Conservation (phyloP, 768 basidiomycete genomes). For the Aureoboletus auriporus region DNA sequence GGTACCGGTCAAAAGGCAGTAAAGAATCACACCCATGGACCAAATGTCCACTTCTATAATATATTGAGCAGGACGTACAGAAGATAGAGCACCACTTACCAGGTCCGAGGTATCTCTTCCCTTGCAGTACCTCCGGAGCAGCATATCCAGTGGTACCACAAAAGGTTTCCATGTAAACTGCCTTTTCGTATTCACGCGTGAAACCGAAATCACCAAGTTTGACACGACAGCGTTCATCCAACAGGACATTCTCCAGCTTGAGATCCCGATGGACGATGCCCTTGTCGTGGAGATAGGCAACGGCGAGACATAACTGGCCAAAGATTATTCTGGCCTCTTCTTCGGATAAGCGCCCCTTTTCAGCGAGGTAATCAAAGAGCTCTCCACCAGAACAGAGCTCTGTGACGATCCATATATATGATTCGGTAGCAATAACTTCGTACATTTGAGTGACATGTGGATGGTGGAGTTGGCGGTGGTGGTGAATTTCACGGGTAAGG, state of each 20-base stretch:
- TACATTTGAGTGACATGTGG: constrained; percentile 94
- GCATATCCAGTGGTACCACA: constrained; percentile 96
- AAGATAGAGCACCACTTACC: constrained; percentile 43
- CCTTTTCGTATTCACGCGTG: constrained; percentile 84
- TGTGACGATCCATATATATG: constrained; percentile 93
- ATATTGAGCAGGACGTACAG: constrained; percentile 8
- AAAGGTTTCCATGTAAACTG: constrained; percentile 81
- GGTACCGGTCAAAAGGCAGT: constrained; percentile 84
- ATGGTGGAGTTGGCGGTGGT: constrained; percentile 95
- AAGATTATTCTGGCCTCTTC: constrained; percentile 85
- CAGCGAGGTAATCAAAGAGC: constrained; percentile 96
- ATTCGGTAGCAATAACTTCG: constrained; percentile 97
- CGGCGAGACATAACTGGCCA: constrained; percentile 92
- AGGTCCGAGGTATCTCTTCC: constrained; percentile 85
- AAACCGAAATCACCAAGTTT: constrained; percentile 96
- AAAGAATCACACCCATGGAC: constrained; percentile 92
- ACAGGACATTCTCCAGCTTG: constrained; percentile 91
- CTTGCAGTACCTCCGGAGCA: constrained; percentile 87
- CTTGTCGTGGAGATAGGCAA: constrained; percentile 87
- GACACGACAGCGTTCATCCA: constrained; percentile 87
- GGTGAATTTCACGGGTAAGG: constrained; percentile 96
- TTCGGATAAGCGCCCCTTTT: constrained; percentile 85
- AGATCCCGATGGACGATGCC: constrained; percentile 96
- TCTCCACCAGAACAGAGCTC: constrained; percentile 97
- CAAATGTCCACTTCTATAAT: constrained; percentile 86